Percentiles rank a stretch among this genome's conserved stretches.
Conservation (phyloP, 352 stramenopile species). For the Globisporangium paroecandrum region DNA sequence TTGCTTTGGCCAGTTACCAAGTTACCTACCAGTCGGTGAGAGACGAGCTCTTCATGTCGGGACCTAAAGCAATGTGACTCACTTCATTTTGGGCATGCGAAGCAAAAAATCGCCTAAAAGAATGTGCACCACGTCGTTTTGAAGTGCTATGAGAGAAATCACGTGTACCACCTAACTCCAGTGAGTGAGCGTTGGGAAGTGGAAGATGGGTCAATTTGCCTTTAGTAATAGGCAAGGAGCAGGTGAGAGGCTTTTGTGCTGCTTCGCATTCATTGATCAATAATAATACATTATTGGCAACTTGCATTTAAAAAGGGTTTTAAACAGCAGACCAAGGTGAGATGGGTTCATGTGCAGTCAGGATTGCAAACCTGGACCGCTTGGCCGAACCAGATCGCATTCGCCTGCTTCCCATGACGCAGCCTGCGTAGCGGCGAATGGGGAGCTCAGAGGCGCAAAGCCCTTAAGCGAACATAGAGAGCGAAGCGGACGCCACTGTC, state of each 20-base stretch:
- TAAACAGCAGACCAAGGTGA: background rate
- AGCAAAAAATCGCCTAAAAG: background rate
- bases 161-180: background rate
- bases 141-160: background rate
- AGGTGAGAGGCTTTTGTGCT: background rate
- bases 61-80: background rate
- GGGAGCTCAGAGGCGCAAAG: background rate
- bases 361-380: constrained; percentile 3
- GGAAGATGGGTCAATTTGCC: background rate
- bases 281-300: background rate
- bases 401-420: background rate
- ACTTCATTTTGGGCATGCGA: background rate
- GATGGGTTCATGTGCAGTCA: background rate
- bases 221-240: background rate
- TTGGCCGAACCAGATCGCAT: background rate
- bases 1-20: background rate
- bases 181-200: background rate
- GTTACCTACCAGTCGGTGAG: background rate
- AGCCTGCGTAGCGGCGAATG: background rate
- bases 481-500: background rate
- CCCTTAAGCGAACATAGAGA: background rate
- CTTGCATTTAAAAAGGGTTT: background rate
- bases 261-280: background rate
- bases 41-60: background rate
- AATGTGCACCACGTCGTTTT: background rate